These are phyloP conservation scores for Saturnispora dispora DNA, from an alignment of 805 yeast species.

Conservation along the genomic window DNA sequence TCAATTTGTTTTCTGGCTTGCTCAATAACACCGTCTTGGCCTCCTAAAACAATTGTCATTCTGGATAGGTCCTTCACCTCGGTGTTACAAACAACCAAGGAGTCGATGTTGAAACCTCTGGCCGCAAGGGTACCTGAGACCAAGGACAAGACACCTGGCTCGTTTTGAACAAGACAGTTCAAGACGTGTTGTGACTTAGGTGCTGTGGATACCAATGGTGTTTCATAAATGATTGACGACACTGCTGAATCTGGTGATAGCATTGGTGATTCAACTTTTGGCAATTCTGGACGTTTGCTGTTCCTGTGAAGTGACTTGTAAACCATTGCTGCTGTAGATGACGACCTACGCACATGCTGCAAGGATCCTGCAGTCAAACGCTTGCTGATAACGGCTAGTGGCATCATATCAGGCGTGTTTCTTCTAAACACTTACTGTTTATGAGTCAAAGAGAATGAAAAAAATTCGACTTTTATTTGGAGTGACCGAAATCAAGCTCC, in stretches of 20 bases:
- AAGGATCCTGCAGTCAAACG: background rate
- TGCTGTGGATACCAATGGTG: conserved; percentile 54
- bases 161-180: conserved; percentile 96
- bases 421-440: background rate
- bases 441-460: background rate
- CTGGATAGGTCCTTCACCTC: conserved; percentile 92
- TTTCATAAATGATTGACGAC: conserved; percentile 88
- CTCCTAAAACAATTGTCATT: conserved; percentile 92
- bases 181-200: conserved; percentile 80
- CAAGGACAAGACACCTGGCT: conserved; percentile 93
- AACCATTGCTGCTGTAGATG: conserved; percentile 89
- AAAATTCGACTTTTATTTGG: background rate
- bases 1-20: conserved; percentile 98
- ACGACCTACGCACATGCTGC: conserved; percentile 20
- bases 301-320: conserved; percentile 87
- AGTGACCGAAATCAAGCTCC: background rate
- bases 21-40: conserved; percentile 93
- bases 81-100: conserved; percentile 92
- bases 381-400: conserved; percentile 1
- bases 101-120: conserved; percentile 96
- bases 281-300: conserved; percentile 80
- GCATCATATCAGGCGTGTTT: background rate
- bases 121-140: conserved; percentile 96
- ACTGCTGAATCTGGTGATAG: conserved; percentile 98
- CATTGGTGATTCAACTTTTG: conserved; percentile 84